Evolutionary conservation across 306 rosid species (phyloP), one percentile per base, ranked within the genome.

Genomic region (Quercus glauca): DNA sequence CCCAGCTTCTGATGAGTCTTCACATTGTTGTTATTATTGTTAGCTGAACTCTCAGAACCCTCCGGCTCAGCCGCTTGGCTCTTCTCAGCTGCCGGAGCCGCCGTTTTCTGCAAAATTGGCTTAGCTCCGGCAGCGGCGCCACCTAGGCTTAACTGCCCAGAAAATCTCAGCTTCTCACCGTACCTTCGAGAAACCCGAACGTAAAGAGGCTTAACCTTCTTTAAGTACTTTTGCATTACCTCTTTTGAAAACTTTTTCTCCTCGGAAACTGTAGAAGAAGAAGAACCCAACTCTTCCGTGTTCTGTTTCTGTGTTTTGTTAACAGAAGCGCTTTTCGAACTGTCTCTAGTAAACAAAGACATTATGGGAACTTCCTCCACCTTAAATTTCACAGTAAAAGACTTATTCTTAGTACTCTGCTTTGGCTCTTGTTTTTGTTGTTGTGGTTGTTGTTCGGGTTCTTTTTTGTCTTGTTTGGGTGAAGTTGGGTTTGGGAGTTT

Each of bases 201-300:
- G 81, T 93, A 93, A 0, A 93, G 88, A 77, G 99, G 99, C 85
- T 96, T 96, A 19, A 96, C 98, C 87, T 85, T 91, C 74, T 88
- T 96, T 19, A 93, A 81, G 56, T 96, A 96, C 86, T 88, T 93
- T 0, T 93, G 96, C 91, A 96, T 76, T 1, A 87, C 93, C 59
- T 96, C 99, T 76, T 95, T 95, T 0, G 99, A 78, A 76, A 91
- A 92, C 29, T 92, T 92, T 74, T 88, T 94, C 74, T 94, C 98
- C 37, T 90, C 93, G 0, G 92, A 67, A 13, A 78, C 15, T 10
- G 53, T 49, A 53, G 77, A 41, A 2, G 80, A 6, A 4, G 81
- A 74, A 53, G 79, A 52, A 2, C 79, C 60, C 1, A 81, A 26
- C 10, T 90, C 96, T 26, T 89, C 90, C 1, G 83, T 23, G 80